Evolutionary conservation across 2,329 filamentous ascomycete species (phyloP), one percentile per base, ranked within the genome.

Genomic region (Xylaria sp.): DNA sequence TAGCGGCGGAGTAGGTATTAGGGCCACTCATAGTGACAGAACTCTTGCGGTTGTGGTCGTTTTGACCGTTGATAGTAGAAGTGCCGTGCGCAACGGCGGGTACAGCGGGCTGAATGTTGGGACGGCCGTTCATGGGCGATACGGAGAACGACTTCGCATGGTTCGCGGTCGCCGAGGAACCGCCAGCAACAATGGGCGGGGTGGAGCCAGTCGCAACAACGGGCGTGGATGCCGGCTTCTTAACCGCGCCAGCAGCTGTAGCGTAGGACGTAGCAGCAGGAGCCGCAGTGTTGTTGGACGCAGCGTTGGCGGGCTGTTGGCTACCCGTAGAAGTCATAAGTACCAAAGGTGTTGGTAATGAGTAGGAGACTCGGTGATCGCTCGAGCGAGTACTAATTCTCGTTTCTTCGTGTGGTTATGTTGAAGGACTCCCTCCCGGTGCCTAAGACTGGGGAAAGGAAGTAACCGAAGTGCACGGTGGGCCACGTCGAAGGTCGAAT

Each of bases 11-110:
- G 74, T 86, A 90, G 71, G 87, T 87, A 67, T 83, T 89, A 58
- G 90, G 84, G 67, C 89, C 90, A 72, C 90, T 92, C 80, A 97
- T 96, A 70, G 92, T 96, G 70, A 96, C 89, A 16, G 93, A 96
- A 65, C 87, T 86, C 78, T 96, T 96, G 73, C 91, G 86, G 72
- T 81, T 83, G 79, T 97, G 92, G 68, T 80, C 80, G 57, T 81
- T 75, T 67, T 79, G 78, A 67, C 90, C 90, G 83, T 95, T 94
- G 69, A 84, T 76, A 70, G 81, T 81, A 71, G 80, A 76, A 71
- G 80, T 84, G 75, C 83, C 83, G 75, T 85, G 84, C 64, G 81
- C 83, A 67, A 89, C 84, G 67, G 79, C 75, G 67, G 88, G 86
- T 67, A 88, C 79, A 68, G 88, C 86, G 65, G 87, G 87, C 75